Percentiles rank a stretch among this genome's conserved stretches.
Conservation (phyloP, 805 yeast species). For the Torulaspora maleeae region DNA sequence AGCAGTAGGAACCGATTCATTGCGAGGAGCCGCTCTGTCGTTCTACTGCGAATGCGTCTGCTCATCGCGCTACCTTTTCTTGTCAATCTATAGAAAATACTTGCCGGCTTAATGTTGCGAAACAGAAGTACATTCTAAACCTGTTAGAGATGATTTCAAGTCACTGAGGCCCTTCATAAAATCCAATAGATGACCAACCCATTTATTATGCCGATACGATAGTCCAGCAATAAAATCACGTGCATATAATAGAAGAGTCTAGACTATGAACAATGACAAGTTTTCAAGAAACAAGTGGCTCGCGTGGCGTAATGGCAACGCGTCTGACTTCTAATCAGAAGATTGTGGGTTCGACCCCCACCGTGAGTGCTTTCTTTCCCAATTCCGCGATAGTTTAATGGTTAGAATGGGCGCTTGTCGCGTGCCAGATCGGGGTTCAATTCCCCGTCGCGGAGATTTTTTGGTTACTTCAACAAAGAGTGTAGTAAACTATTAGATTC, state of each 20-base stretch:
- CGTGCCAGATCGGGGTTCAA: slow-evolving; percentile 30
- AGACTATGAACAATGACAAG: no score
- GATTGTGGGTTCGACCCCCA: slow-evolving; percentile 55
- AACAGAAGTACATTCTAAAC: background rate
- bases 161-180: no score
- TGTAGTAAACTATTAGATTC: background rate
- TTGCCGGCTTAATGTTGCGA: background rate
- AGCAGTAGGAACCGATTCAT: slow-evolving; percentile 29
- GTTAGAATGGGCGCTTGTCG: slow-evolving; percentile 29
- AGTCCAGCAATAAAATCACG: no score
- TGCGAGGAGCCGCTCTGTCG: background rate
- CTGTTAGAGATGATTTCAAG: no score
- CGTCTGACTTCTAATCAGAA: slow-evolving; percentile 54
- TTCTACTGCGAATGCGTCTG: background rate
- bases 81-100: background rate
- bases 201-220: no score
- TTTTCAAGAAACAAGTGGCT: slow-evolving; percentile 29
- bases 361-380: slow-evolving; percentile 42
- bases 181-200: no score
- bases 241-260: no score
- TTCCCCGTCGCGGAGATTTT: slow-evolving; percentile 27
- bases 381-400: slow-evolving; percentile 27
- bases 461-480: background rate
- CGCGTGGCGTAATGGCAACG: slow-evolving; percentile 55
- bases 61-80: slow-evolving; percentile 1